A percentile compares a stretch with the other conserved stretches of the same genome.
phyloP scores from a whole-genome alignment of 441 rosid genomes.

The Syzygium malaccense region DNA sequence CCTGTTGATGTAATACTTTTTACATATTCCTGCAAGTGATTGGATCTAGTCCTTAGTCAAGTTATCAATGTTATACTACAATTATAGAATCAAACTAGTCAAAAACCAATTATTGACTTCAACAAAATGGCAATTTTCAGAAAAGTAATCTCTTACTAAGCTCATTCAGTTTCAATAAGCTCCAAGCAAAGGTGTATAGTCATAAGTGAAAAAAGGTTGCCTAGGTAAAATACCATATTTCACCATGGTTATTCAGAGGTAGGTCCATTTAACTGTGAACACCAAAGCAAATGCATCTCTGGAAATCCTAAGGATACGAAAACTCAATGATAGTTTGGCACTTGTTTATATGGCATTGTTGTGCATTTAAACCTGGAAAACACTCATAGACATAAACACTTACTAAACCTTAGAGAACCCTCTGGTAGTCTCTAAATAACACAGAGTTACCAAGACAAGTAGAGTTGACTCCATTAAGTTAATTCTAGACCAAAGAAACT shows the following conservation, averaged over 20 bases:
- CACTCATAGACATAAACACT: not conserved
- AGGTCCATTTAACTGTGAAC: not conserved
- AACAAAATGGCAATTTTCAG: not conserved
- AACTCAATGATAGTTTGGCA: not conserved
- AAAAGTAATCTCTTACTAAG: not conserved
- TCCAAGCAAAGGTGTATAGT: not conserved
- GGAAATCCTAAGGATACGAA: not conserved
- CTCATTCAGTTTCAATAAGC: not conserved
- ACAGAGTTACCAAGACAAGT: not conserved
- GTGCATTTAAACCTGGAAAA: not conserved
- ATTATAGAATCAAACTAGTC: not conserved
- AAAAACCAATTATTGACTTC: not conserved
- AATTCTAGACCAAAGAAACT: not conserved
- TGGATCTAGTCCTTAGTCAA: not conserved
- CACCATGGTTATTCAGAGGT: not conserved
- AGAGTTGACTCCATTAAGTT: not conserved
- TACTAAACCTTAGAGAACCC: not conserved
- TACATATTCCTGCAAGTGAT: conserved; percentile 67
- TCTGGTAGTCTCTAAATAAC: not conserved
- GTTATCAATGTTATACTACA: not conserved
- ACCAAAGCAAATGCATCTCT: not conserved
- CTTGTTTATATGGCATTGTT: not conserved
- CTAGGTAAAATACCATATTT: not conserved
- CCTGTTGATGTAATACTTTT: conserved; percentile 75
- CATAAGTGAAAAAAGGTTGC: not conserved